These are phyloP conservation scores for Phytophthora fragariae DNA, from an alignment of 352 stramenopile species.

Conservation along the genomic window DNA sequence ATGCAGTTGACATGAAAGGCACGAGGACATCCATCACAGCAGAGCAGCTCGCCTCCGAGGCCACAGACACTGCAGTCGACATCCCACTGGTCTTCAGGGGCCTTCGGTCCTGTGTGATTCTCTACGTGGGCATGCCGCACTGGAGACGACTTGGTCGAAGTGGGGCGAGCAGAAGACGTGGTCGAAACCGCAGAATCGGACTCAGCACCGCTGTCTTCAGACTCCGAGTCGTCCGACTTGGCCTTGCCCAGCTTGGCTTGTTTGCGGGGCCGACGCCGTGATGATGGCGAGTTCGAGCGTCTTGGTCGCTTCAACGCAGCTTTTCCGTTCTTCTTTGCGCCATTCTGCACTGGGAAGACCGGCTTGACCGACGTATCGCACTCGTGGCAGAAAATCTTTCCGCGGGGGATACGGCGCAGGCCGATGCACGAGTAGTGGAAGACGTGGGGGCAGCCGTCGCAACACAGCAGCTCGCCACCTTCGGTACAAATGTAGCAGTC, in stretches of 20 bases:
- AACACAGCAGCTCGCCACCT: slow-evolving; percentile 89
- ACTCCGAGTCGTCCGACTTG: slow-evolving; percentile 33
- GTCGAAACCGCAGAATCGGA: slow-evolving; percentile 32
- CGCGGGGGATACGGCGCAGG: slow-evolving; percentile 78
- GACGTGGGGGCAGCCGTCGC: slow-evolving; percentile 90
- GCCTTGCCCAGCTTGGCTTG: slow-evolving; percentile 34
- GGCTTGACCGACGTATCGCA: slow-evolving; percentile 81
- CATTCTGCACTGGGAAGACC: slow-evolving; percentile 46
- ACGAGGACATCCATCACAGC: slow-evolving; percentile 92
- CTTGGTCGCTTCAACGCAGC: slow-evolving; percentile 28
- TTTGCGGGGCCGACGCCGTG: slow-evolving; percentile 27
- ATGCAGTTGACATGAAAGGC: slow-evolving; percentile 93
- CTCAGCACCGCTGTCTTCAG: slow-evolving; percentile 30
- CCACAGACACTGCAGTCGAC: slow-evolving; percentile 90
- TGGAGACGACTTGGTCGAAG: slow-evolving; percentile 32
- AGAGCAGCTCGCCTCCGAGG: slow-evolving; percentile 86
- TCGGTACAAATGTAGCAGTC: slow-evolving; percentile 91
- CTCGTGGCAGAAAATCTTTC: slow-evolving; percentile 87
- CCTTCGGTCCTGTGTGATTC: slow-evolving; percentile 43
- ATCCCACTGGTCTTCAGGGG: slow-evolving; percentile 83
- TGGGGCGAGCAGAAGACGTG: slow-evolving; percentile 28
- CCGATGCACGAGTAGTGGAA: slow-evolving; percentile 92
- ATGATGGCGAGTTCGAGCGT: slow-evolving; percentile 32
- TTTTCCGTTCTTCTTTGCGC: slow-evolving; percentile 32
- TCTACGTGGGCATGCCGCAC: slow-evolving; percentile 32